Evolutionary conservation across 768 basidiomycete species (phyloP).

Genomic region (Hypsizygus marmoreus): DNA sequence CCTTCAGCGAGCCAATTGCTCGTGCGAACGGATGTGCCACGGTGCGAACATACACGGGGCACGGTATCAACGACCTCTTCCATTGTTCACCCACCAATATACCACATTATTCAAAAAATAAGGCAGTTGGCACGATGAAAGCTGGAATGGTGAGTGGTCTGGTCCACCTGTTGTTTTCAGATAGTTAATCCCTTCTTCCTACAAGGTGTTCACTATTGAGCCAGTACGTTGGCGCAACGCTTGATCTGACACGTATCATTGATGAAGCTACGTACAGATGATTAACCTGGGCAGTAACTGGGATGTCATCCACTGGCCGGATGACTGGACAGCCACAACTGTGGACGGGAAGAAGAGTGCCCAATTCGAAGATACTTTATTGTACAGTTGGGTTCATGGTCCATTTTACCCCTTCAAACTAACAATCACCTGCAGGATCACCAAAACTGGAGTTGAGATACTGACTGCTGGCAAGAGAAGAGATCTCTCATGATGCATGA

Average conservation of each 20-base stretch:
- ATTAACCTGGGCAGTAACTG: constrained; percentile 83
- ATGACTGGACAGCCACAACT: constrained; percentile 97
- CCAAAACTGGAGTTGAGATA: constrained; percentile 87
- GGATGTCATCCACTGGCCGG: constrained; percentile 85
- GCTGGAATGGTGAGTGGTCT: constrained; percentile 77
- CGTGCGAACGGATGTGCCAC: constrained; percentile 84
- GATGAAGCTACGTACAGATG: no score
- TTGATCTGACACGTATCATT: no score
- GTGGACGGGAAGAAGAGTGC: constrained; percentile 88
- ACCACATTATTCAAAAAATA: constrained; percentile 94
- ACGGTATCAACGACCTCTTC: constrained; percentile 87
- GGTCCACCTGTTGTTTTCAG: neutral
- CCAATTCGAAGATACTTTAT: constrained; percentile 95
- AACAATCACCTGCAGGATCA: constrained; percentile 65
- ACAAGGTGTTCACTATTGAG: constrained; percentile 73
- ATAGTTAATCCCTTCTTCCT: no score
- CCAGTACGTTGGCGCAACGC: constrained; percentile 59
- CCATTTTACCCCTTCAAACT: no score
- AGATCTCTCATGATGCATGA: no score
- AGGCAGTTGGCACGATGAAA: constrained; percentile 92
- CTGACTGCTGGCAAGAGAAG: constrained; percentile 66
- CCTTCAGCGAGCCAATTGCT: constrained; percentile 77
- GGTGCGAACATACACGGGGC: constrained; percentile 90
- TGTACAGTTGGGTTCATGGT: no score
- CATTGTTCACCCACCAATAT: constrained; percentile 86